Evolutionary conservation across 305 asterid genomes (phyloP), one percentile per base, ranked within the genome.

Genomic region (Ruellia speciosa): DNA sequence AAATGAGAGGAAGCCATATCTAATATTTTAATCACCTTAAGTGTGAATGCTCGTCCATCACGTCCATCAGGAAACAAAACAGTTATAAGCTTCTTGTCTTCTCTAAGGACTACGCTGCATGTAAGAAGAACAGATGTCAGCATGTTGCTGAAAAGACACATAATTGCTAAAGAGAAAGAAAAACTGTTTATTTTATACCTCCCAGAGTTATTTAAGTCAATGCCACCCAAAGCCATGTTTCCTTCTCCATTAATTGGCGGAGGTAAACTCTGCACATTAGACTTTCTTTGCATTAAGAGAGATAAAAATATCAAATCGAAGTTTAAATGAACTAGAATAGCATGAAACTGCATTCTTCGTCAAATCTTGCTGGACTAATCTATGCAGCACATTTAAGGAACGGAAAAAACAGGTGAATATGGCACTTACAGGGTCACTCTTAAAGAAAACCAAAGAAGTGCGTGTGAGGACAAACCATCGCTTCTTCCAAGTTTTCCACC

Each of bases 61-160:
- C 99, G 95, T 54, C 99, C 99, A 77, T 93, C 97, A 37, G 96
- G 97, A 72, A 93, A 93, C 74, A 93, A 75, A 63, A 93, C 99
- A 55, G 99, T 86, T 50, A 88, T 73, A 56, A 93, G 76, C 64
- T 93, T 93, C 77, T 93, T 93, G 76, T 93, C 99, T 79, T 93
- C 99, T 77, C 99, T 84, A 58, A 93, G 95, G 71, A 93, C 97
- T 73, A 93, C 99, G 73, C 97, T 93, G 75, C 78, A 81, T 48
- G 63, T 18, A 64, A 34, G 63, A 67, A 55, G 18, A 34, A n/a
- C 34, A 62, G 56, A n/a, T 53, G 20, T 49, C 66, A 45, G 46
- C 70, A 69, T 66, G 49, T 63, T 52, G 58, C 41, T 34, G 16
- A 43, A 33, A 15, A 34, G 56, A 37, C 56, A 59, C 18, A 54